Percentiles rank a stretch among this genome's conserved stretches.
Evolutionary conservation across 1,284 basidiomycete genomes (phyloP).

Genomic region (Apiotrichum porosum): DNA sequence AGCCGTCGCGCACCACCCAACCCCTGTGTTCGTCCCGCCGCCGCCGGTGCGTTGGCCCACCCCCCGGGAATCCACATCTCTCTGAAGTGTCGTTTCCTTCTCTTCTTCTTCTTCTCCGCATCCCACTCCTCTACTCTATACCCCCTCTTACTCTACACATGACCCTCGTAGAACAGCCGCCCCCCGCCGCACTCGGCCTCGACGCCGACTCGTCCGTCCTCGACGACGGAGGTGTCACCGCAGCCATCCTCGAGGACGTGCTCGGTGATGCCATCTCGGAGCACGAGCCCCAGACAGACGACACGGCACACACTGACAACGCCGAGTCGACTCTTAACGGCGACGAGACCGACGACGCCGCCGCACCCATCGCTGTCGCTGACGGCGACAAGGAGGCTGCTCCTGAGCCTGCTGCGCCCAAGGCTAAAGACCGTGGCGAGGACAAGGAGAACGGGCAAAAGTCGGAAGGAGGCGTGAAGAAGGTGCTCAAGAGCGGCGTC

Average conservation of each 20-base stretch:
- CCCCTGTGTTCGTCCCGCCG: too few species aligned
- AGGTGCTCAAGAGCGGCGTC: constrained; percentile 43
- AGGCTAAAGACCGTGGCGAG: constrained; percentile 8
- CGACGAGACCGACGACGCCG: not conserved
- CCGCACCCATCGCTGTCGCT: not conserved
- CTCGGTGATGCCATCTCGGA: not conserved
- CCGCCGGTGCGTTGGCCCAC: too few species aligned
- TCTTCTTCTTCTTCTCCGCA: not conserved
- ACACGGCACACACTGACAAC: not conserved
- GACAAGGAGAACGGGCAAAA: constrained; percentile 9
- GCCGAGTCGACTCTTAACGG: not conserved
- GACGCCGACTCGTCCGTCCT: too few species aligned
- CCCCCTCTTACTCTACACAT: not conserved
- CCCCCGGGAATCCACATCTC: too few species aligned
- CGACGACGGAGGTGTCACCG: too few species aligned
- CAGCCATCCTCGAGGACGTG: too few species aligned
- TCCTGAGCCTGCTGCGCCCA: not conserved
- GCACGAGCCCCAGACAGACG: not conserved
- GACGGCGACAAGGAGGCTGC: constrained; percentile 5
- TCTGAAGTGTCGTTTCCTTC: too few species aligned
- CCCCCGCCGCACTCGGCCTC: too few species aligned
- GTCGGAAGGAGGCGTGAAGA: constrained; percentile 31
- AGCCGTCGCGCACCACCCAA: too few species aligned
- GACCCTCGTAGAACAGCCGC: too few species aligned
- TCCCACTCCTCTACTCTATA: not conserved